Percentiles rank a stretch among this genome's conserved stretches.
Conservation (phyloP, 2,329 filamentous ascomycete genomes). For the Calonectria montana region DNA sequence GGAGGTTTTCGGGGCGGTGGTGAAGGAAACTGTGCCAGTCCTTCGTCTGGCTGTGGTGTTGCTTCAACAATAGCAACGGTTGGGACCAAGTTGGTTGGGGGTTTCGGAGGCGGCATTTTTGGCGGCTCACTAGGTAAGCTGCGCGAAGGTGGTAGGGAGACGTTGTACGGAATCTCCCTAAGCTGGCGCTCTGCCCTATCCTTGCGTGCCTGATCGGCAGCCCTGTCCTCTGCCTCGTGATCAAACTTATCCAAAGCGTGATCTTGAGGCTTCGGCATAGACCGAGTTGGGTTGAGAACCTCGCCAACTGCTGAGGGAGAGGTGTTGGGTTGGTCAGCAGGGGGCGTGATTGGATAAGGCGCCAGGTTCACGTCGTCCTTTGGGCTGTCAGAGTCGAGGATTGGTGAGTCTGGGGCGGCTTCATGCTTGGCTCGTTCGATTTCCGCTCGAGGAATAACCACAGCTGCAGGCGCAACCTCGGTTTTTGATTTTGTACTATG, state of each 20-base stretch:
- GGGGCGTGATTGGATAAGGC: conserved; percentile 74
- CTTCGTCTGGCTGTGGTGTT: conserved; percentile 57
- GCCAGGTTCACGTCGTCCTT: conserved; percentile 67
- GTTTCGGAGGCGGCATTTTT: conserved; percentile 63
- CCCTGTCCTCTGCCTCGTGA: conserved; percentile 63
- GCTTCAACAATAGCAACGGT: conserved; percentile 56
- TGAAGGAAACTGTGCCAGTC: conserved; percentile 63
- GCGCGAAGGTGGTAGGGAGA: conserved; percentile 66
- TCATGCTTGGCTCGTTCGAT: conserved; percentile 34
- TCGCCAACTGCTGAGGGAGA: conserved; percentile 59
- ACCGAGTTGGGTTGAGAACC: conserved; percentile 66
- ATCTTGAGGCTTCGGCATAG: conserved; percentile 71
- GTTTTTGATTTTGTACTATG: conserved; percentile 16
- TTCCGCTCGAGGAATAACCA: conserved; percentile 39
- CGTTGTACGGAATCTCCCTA: conserved; percentile 62
- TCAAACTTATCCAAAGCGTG: conserved; percentile 69
- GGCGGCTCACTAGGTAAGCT: conserved; percentile 65
- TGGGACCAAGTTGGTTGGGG: conserved; percentile 54
- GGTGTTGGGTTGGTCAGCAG: conserved; percentile 60
- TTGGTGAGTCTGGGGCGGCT: conserved; percentile 58
- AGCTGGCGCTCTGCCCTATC: conserved; percentile 55
- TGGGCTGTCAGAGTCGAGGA: conserved; percentile 61
- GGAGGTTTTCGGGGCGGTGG: conserved; percentile 82
- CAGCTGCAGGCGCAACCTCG: conserved; percentile 18
- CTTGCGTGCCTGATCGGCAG: conserved; percentile 58